Evolutionary conservation across 352 stramenopile species (phyloP).

Genomic region (Phytophthora pistaciae): DNA sequence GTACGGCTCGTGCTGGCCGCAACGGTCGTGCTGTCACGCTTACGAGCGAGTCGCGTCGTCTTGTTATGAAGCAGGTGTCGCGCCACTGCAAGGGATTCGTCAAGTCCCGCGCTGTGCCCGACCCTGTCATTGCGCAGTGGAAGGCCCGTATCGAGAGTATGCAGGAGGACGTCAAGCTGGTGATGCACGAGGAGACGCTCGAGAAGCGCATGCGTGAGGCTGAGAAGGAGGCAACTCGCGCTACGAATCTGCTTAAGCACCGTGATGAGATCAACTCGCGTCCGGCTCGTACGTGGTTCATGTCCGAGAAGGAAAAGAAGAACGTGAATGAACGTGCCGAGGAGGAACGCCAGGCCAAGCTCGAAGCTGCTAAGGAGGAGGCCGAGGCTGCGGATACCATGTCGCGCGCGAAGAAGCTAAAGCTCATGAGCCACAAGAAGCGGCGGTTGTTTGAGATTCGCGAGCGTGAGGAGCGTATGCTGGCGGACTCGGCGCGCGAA

Average conservation of each 20-base stretch:
- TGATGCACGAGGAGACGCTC: constrained; percentile 90
- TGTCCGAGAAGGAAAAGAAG: constrained; percentile 92
- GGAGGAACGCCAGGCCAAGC: constrained; percentile 61
- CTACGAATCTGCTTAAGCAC: constrained; percentile 92
- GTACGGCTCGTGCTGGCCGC: constrained; percentile 97
- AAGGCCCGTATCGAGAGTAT: constrained; percentile 87
- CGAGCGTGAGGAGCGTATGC: constrained; percentile 83
- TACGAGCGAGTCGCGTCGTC: constrained; percentile 89
- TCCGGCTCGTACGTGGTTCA: constrained; percentile 93
- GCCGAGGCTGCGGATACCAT: constrained; percentile 45
- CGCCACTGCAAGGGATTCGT: constrained; percentile 91
- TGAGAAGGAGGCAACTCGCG: constrained; percentile 90
- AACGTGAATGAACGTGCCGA: constrained; percentile 76
- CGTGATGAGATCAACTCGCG: constrained; percentile 91
- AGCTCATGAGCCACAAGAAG: constrained; percentile 91
- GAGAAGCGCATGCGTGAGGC: constrained; percentile 92
- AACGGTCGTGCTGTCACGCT: constrained; percentile 91
- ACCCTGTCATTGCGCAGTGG: constrained; percentile 90
- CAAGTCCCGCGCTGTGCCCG: constrained; percentile 91
- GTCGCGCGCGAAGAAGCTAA: constrained; percentile 80
- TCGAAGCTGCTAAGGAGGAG: constrained; percentile 45
- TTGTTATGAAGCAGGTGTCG: constrained; percentile 96
- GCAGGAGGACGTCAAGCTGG: constrained; percentile 76
- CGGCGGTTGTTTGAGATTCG: constrained; percentile 84
- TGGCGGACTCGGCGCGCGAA: constrained; percentile 62